Percentiles rank a stretch among this genome's conserved stretches.
Evolutionary conservation across 2,329 filamentous ascomycete genomes (phyloP).

Genomic region (Phialophora expanda): DNA sequence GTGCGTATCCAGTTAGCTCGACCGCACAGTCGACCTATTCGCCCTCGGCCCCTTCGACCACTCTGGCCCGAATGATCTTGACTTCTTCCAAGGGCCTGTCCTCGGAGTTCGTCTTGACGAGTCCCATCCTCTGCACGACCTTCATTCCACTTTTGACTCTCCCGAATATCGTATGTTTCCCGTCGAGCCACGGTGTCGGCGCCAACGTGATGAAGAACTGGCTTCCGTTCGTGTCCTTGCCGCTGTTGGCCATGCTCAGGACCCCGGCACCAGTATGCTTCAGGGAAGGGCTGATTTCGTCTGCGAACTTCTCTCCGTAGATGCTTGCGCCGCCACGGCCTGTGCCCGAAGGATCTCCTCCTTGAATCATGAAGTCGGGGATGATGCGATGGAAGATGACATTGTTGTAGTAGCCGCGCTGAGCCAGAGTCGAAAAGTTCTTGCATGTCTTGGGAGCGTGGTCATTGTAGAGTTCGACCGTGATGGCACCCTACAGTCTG

Average conservation of each 20-base stretch:
- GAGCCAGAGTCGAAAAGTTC: slow-evolving; percentile 82
- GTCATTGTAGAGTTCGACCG: slow-evolving; percentile 83
- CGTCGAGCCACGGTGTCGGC: slow-evolving; percentile 94
- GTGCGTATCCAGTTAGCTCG: background rate
- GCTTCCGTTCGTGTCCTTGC: slow-evolving; percentile 88
- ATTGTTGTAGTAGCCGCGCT: slow-evolving; percentile 84
- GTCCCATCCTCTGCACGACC: slow-evolving; percentile 83
- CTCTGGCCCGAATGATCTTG: slow-evolving; percentile 73
- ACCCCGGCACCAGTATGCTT: slow-evolving; percentile 93
- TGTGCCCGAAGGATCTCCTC: slow-evolving; percentile 90
- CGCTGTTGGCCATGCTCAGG: slow-evolving; percentile 95
- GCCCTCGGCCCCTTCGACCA: slow-evolving; percentile 59
- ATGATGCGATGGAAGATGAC: slow-evolving; percentile 94
- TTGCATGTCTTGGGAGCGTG: slow-evolving; percentile 88
- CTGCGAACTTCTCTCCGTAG: slow-evolving; percentile 91
- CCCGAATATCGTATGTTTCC: slow-evolving; percentile 96
- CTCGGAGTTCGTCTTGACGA: slow-evolving; percentile 80
- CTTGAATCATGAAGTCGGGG: slow-evolving; percentile 94
- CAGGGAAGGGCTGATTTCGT: slow-evolving; percentile 79
- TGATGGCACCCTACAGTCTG: slow-evolving; percentile 72
- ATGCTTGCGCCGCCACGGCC: slow-evolving; percentile 87
- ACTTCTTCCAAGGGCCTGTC: slow-evolving; percentile 83
- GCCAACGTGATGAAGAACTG: slow-evolving; percentile 97
- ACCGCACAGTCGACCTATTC: slow-evolving; percentile 14
- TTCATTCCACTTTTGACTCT: slow-evolving; percentile 82